Evolutionary conservation across 805 yeast species (phyloP), one percentile per base, ranked within the genome.

Genomic region (Kazachstania kunashirensis): DNA sequence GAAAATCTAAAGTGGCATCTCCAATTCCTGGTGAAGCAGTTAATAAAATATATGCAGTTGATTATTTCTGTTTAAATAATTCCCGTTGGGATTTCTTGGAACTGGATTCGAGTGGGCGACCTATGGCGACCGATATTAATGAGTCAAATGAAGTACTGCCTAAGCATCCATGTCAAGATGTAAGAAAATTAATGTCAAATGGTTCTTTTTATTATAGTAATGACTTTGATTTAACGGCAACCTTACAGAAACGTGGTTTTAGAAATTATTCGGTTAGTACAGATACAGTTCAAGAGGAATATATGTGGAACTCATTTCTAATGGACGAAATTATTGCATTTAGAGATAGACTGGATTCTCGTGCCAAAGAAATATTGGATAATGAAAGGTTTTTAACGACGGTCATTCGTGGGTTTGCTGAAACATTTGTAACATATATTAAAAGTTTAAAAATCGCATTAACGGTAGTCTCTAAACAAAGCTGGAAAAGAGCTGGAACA

Each of bases 401-500:
- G 0, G 96, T 82, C 6, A 92, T 92, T 32, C 69, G 98, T 41
- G 99, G 99, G 0, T 92, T 86, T 66, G 96, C 97, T 0, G 81
- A 84, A 43, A 82, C 96, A 0, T 65, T 72, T 24, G 58, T 63
- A 2, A 53, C 76, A 1, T 50, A 54, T 33, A 47, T 68, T 24
- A 53, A 59, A 14, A 53, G 52, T 15, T 49, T 61, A 19, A 61
- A 61, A 25, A 66, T 75, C 0, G 55, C 71, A 2, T 59, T 88
- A 39, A 82, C 97, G 1, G 71, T 92, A 13, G 76, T 92, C 10
- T 88, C 96, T 2, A 82, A 89, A 47, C 96, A 88, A 58, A 82
- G 94, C 13, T 92, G 97, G 85, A 78, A 79, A 55, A 66, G 97
- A 39, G 98, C 99, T 1, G 99, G 99, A 4, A 92, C 98, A 0